Evolutionary conservation across 371 early-diverging fungal genomes (phyloP).

Genomic region (Apophysomyces ossiformis): DNA sequence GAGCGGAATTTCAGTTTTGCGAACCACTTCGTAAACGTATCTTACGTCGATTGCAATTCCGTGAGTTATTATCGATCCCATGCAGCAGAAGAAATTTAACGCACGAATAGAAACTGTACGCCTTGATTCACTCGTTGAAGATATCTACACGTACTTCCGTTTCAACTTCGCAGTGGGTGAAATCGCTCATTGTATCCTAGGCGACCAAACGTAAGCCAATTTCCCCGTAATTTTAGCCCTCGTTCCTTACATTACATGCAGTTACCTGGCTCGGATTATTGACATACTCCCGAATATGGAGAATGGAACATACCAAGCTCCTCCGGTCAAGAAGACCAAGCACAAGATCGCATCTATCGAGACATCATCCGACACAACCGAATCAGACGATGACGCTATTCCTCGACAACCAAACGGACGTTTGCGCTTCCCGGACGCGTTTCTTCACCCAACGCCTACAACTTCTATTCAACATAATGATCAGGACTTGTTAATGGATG

Average conservation of each 20-base stretch:
- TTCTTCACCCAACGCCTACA: conserved; percentile 41
- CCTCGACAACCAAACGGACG: conserved; percentile 47
- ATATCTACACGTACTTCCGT: conserved; percentile 47
- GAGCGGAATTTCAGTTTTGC: conserved; percentile 66
- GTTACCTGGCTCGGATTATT: conserved; percentile 40
- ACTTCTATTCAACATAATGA: conserved; percentile 8
- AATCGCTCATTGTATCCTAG: conserved; percentile 43
- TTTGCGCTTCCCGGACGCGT: conserved; percentile 53
- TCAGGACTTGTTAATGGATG: background rate
- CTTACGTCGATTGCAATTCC: conserved; percentile 68
- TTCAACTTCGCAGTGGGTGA: conserved; percentile 48
- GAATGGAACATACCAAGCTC: background rate
- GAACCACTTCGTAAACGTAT: conserved; percentile 63
- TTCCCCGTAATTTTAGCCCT: background rate
- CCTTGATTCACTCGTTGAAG: conserved; percentile 54
- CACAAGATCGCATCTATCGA: conserved; percentile 4
- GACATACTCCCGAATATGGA: conserved; percentile 29
- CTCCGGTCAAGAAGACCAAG: background rate
- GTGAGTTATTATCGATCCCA: conserved; percentile 42
- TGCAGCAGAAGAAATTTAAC: background rate
- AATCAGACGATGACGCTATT: conserved; percentile 24
- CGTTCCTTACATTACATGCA: conserved; percentile 11
- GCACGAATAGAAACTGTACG: conserved; percentile 43
- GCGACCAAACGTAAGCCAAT: conserved; percentile 34
- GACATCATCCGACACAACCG: background rate